Evolutionary conservation across 306 rosid genomes (phyloP).

Genomic region (Quercus ilex): DNA sequence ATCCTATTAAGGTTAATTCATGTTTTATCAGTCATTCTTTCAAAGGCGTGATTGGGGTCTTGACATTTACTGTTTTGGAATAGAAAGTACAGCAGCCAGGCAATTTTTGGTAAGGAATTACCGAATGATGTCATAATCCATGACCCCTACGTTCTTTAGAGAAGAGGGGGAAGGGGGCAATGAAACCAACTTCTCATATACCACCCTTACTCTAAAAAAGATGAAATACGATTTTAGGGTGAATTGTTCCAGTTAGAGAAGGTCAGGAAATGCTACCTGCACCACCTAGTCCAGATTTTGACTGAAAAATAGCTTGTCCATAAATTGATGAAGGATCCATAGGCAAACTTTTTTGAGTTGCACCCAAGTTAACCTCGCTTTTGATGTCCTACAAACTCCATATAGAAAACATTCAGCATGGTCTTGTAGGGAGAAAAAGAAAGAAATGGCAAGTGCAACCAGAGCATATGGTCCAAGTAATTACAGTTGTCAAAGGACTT

Average conservation of each 20-base stretch:
- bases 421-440: slow-evolving; percentile 10
- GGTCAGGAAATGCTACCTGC: slow-evolving; percentile 43
- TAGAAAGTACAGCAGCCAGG: background rate
- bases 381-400: slow-evolving; percentile 64
- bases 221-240: background rate
- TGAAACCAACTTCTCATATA: background rate
- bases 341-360: slow-evolving; percentile 60
- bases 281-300: slow-evolving; percentile 65
- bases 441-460: slow-evolving; percentile 5
- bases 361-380: slow-evolving; percentile 59
- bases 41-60: background rate
- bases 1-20: background rate
- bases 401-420: slow-evolving; percentile 28
- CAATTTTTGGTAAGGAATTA: background rate
- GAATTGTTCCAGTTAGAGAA: background rate
- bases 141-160: background rate
- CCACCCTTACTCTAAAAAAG: background rate
- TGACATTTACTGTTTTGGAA: background rate
- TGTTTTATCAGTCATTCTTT: background rate
- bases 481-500: slow-evolving; percentile 58
- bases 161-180: background rate
- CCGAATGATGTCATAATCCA: background rate
- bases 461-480: slow-evolving; percentile 26
- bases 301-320: slow-evolving; percentile 71
- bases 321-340: slow-evolving; percentile 75